These are phyloP conservation scores for Acanthamoeba lenticulata DNA, from an alignment of 208 protist genomes.

Conservation along the genomic window DNA sequence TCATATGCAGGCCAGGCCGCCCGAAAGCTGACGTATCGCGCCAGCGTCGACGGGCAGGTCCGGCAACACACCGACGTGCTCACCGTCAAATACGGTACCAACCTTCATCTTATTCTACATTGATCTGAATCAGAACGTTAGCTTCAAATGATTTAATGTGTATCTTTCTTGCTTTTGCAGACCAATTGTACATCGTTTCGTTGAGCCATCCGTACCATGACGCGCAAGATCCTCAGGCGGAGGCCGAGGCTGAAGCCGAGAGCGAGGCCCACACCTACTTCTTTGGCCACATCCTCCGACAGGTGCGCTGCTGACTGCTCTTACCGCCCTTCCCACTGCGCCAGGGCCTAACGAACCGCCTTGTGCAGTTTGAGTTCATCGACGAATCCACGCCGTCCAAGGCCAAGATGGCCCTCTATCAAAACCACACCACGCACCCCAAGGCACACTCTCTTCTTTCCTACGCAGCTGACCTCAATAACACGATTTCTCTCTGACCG, in stretches of 20 bases:
- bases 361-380: slow-evolving; percentile 33
- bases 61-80: neutral
- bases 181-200: neutral
- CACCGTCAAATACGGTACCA: neutral
- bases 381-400: neutral
- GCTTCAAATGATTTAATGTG: neutral
- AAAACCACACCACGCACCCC: slow-evolving; percentile 5
- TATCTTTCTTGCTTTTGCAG: no score
- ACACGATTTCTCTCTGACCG: neutral
- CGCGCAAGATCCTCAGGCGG: no score
- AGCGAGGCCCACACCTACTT: neutral
- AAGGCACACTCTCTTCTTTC: neutral
- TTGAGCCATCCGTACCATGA: neutral
- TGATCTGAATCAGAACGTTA: neutral
- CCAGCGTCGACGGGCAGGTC: neutral
- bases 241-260: neutral
- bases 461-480: no score
- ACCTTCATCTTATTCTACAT: neutral
- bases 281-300: neutral
- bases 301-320: neutral
- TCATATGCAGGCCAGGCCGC: neutral
- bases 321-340: neutral
- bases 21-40: neutral
- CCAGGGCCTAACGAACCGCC: no score
- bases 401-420: neutral